Conservation (phyloP, 23 red algal genomes). For the Cyanidioschyzon merolae region DNA sequence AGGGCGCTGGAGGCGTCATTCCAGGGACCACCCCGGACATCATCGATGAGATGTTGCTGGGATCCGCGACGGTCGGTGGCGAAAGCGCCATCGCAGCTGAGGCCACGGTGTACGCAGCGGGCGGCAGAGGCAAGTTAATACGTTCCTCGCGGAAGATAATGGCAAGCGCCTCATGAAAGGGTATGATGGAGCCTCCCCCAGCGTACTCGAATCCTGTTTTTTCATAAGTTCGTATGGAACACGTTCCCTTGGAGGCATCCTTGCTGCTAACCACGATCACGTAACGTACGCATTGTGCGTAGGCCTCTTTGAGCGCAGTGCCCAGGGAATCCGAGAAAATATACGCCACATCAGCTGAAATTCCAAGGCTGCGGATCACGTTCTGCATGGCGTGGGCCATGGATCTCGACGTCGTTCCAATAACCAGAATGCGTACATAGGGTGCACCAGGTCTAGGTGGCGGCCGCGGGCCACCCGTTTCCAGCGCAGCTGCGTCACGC, state of each 20-base stretch:
- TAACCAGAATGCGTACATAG: conserved; percentile 59
- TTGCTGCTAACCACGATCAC: conserved; percentile 71
- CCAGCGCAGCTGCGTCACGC: background rate
- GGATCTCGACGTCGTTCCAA: conserved; percentile 48
- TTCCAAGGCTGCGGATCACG: conserved; percentile 35
- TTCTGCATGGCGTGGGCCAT: conserved; percentile 54
- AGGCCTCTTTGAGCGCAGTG: conserved; percentile 46
- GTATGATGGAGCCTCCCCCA: conserved; percentile 59
- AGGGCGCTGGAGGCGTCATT: background rate
- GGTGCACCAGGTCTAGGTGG: background rate
- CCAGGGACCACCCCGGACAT: background rate
- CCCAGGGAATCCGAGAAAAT: conserved; percentile 54
- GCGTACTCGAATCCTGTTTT: conserved; percentile 79
- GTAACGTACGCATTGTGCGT: conserved; percentile 58
- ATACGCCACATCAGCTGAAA: conserved; percentile 54
- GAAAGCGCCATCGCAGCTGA: background rate
- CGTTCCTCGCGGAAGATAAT: conserved; percentile 68
- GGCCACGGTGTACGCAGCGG: conserved; percentile 5
- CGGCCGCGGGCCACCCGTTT: background rate
- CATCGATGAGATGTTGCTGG: background rate
- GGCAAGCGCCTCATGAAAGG: conserved; percentile 61
- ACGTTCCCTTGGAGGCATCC: conserved; percentile 59
- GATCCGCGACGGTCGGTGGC: background rate
- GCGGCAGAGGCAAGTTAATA: background rate
- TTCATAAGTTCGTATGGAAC: conserved; percentile 75